Conservation (phyloP, 2,329 filamentous ascomycete species). For the Neopestalotiopsis sp. region DNA sequence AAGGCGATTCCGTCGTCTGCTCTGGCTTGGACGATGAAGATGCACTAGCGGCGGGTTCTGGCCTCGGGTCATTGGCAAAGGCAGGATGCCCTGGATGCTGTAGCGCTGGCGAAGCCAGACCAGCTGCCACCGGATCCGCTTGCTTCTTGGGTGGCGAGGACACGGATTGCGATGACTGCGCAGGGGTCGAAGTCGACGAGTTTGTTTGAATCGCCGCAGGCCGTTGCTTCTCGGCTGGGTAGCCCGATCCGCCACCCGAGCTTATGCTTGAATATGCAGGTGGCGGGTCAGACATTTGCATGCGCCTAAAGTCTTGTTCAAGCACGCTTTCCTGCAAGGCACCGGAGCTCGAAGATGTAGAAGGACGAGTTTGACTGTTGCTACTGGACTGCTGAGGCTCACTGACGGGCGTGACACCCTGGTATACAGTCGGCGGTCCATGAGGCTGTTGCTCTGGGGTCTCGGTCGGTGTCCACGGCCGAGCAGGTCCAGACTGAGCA, state of each 20-base stretch:
- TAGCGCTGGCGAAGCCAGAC: slow-evolving; percentile 52
- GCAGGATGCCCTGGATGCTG: slow-evolving; percentile 79
- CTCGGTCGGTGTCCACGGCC: slow-evolving; percentile 97
- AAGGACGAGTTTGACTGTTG: slow-evolving; percentile 45
- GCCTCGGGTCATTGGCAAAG: slow-evolving; percentile 82
- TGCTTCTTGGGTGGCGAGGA: slow-evolving; percentile 40
- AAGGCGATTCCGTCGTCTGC: slow-evolving; percentile 49
- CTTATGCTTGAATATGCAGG: slow-evolving; percentile 92
- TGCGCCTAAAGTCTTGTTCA: slow-evolving; percentile 83
- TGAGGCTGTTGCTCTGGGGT: slow-evolving; percentile 84
- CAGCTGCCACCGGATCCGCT: slow-evolving; percentile 32
- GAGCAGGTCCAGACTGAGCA: slow-evolving; percentile 50
- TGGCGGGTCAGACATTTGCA: slow-evolving; percentile 82
- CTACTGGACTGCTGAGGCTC: slow-evolving; percentile 54
- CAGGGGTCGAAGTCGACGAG: slow-evolving; percentile 22
- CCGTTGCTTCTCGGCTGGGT: slow-evolving; percentile 80
- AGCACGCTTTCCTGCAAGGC: slow-evolving; percentile 71
- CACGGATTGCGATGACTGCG: slow-evolving; percentile 27
- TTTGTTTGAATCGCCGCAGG: slow-evolving; percentile 40
- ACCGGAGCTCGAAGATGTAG: slow-evolving; percentile 24
- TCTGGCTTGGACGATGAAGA: slow-evolving; percentile 50
- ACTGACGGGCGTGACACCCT: slow-evolving; percentile 77
- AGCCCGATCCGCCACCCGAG: slow-evolving; percentile 58
- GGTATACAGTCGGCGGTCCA: slow-evolving; percentile 89
- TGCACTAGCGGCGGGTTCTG: slow-evolving; percentile 43